Base-by-base conservation (phyloP, 495 filamentous ascomycete genomes). In the Hyphodiscus hymeniophilus region DNA sequence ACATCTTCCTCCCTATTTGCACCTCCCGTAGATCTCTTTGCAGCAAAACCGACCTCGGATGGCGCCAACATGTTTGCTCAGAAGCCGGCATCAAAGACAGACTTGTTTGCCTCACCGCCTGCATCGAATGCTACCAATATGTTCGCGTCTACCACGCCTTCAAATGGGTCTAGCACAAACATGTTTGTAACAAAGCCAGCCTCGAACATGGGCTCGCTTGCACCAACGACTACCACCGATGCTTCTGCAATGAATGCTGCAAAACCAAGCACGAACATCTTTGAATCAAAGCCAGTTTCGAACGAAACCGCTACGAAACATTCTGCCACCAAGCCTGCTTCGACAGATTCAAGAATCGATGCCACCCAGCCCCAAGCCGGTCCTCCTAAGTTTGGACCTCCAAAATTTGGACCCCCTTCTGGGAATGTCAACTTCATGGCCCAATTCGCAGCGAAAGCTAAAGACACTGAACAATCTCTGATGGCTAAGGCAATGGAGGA, bases 401-500 rank as follows among this genome's bases (percentile, higher is more conserved):
- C 44, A 17, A 22, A 24, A 24, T 13, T 32, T 7, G 38, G 36
- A 30, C 20, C 22, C 17, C 46, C 54, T 1, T 52, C 50, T 45
- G n/a, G 40, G n/a, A 44, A 12, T 24, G 42, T 45, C 12, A 60
- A 64, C 42, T 66, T 59, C 45, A 20, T 59, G 23, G 43, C 52
- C 12, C 61, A 65, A 33, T 67, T 64, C 51, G 45, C 50, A 28
- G 42, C 59, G 28, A 33, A 60, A 38, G 50, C 49, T 11, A 7
- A 16, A 2, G 52, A 43, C 10, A 22, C 32, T n/a, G 35, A 40
- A 13, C 24, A 43, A 26, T 47, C 39, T 11, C 66, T 66, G 38
- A 73, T 74, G 49, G 61, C 58, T 13, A 75, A 74, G 57, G 73
- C 73, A 39, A 80, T 73, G 55, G 71, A 65, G 1, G 75, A 75